Conservation (phyloP, 2,329 filamentous ascomycete species). For the Aspergillus viridinutans region DNA sequence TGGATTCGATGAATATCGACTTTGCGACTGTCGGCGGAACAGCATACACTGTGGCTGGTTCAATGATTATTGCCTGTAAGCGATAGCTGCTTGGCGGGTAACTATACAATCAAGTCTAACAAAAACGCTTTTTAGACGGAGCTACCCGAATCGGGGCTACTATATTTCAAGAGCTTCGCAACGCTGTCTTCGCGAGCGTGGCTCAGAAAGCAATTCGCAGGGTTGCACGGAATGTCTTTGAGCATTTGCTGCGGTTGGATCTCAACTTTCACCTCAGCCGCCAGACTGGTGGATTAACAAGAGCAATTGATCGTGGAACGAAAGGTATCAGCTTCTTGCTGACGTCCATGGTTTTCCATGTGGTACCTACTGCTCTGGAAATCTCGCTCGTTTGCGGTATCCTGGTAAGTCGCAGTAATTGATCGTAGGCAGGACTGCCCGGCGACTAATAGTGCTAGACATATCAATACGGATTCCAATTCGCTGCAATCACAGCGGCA, state of each 20-base stretch:
- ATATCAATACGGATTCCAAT: slow-evolving; percentile 88
- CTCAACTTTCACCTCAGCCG: slow-evolving; percentile 90
- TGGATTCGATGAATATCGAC: slow-evolving; percentile 97
- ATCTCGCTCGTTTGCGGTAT: slow-evolving; percentile 96
- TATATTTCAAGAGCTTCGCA: slow-evolving; percentile 86
- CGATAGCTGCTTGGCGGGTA: neutral
- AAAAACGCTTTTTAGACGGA: slow-evolving; percentile 55
- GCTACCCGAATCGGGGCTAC: slow-evolving; percentile 82
- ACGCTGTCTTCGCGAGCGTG: slow-evolving; percentile 94
- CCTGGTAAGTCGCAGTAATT: slow-evolving; percentile 47
- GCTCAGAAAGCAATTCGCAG: slow-evolving; percentile 92
- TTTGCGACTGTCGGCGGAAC: slow-evolving; percentile 82
- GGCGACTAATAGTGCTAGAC: slow-evolving; percentile 50
- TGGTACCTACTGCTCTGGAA: slow-evolving; percentile 87
- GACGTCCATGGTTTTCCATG: slow-evolving; percentile 97
- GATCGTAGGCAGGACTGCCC: neutral
- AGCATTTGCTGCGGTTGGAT: slow-evolving; percentile 82
- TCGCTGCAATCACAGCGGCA: slow-evolving; percentile 80
- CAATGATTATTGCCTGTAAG: slow-evolving; percentile 83
- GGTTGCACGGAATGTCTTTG: slow-evolving; percentile 88
- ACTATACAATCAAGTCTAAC: slow-evolving; percentile 8
- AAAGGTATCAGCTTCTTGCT: slow-evolving; percentile 97
- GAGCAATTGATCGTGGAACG: slow-evolving; percentile 92
- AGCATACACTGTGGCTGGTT: slow-evolving; percentile 80
- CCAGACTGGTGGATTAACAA: slow-evolving; percentile 89